A percentile compares a stretch with the other conserved stretches of the same genome.
phyloP scores from a whole-genome alignment of 768 basidiomycete species.

The Myochromella boudieri region DNA sequence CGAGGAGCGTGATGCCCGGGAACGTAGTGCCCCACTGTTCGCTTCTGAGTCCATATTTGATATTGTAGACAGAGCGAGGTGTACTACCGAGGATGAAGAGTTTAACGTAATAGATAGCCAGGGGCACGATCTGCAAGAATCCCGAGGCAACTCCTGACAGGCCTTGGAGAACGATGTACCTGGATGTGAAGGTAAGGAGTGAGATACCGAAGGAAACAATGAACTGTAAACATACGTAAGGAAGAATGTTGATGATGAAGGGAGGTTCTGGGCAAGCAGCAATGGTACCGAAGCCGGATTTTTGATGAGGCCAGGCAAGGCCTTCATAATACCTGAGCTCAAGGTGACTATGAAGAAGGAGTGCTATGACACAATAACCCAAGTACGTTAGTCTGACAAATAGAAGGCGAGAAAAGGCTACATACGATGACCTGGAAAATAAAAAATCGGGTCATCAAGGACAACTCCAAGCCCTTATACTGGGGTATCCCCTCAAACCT shows the following conservation, averaged over 20 bases:
- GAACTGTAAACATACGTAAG: constrained; percentile 61
- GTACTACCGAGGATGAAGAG: constrained; percentile 86
- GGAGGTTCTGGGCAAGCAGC: constrained; percentile 76
- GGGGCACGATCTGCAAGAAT: constrained; percentile 73
- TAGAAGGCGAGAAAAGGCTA: constrained; percentile 13
- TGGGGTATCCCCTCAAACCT: constrained; percentile 91
- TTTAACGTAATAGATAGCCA: constrained; percentile 90
- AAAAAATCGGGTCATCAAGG: constrained; percentile 90
- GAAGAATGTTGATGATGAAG: constrained; percentile 87
- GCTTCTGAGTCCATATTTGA: constrained; percentile 71
- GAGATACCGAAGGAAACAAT: background rate
- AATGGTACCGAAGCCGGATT: constrained; percentile 71
- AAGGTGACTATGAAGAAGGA: constrained; percentile 92
- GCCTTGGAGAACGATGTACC: constrained; percentile 80
- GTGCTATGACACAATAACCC: constrained; percentile 52
- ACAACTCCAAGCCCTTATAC: constrained; percentile 79
- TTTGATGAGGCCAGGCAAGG: constrained; percentile 60
- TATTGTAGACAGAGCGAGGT: constrained; percentile 78
- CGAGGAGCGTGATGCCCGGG: constrained; percentile 71
- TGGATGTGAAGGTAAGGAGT: constrained; percentile 21
- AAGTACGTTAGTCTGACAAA: background rate
- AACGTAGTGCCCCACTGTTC: constrained; percentile 80
- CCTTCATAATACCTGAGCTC: constrained; percentile 76
- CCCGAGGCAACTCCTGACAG: constrained; percentile 77
- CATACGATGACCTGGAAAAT: constrained; percentile 88